These are phyloP conservation scores for Thermothelomyces thermophilus DNA, from an alignment of 2,329 filamentous ascomycete species.

Conservation along the genomic window DNA sequence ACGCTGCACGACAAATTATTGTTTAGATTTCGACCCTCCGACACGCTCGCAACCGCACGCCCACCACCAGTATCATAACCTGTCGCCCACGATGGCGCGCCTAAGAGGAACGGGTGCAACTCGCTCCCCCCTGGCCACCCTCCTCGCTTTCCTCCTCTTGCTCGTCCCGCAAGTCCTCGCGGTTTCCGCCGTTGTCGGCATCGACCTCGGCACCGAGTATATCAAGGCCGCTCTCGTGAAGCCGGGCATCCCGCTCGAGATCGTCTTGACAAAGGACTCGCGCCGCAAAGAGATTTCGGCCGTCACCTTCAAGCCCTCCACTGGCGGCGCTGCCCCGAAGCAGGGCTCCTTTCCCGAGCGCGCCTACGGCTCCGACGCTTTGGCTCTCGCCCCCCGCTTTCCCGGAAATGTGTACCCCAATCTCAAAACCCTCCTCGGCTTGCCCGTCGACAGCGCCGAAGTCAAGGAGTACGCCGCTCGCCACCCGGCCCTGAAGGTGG, in stretches of 20 bases:
- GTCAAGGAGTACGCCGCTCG: conserved; percentile 65
- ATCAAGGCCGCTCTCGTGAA: conserved; percentile 95
- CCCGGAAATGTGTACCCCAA: conserved; percentile 93
- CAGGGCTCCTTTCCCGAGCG: conserved; percentile 73
- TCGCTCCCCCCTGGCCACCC: conserved; percentile 38
- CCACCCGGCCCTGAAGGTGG: conserved; percentile 71
- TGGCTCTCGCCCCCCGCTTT: conserved; percentile 79
- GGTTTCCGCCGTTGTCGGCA: conserved; percentile 71
- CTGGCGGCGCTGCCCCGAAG: conserved; percentile 50
- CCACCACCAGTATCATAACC: not conserved
- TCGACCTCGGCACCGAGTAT: conserved; percentile 94
- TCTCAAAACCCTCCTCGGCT: conserved; percentile 81
- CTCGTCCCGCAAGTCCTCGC: conserved; percentile 46
- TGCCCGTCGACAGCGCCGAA: conserved; percentile 53
- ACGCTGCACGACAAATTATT: not conserved
- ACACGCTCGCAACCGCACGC: not conserved
- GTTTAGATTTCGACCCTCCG: not conserved
- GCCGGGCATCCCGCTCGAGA: conserved; percentile 93
- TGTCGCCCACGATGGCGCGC: conserved; percentile 34
- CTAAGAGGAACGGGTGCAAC: conserved; percentile 25
- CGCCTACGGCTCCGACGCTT: conserved; percentile 84
- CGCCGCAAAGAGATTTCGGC: conserved; percentile 90
- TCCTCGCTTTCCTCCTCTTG: conserved; percentile 34
- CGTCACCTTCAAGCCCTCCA: conserved; percentile 86
- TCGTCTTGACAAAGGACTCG: conserved; percentile 95